Percentiles rank a stretch among this genome's conserved stretches.
These are phyloP conservation scores for Penicillium janthinellum DNA, from an alignment of 2,329 filamentous ascomycete species.

Conservation along the genomic window DNA sequence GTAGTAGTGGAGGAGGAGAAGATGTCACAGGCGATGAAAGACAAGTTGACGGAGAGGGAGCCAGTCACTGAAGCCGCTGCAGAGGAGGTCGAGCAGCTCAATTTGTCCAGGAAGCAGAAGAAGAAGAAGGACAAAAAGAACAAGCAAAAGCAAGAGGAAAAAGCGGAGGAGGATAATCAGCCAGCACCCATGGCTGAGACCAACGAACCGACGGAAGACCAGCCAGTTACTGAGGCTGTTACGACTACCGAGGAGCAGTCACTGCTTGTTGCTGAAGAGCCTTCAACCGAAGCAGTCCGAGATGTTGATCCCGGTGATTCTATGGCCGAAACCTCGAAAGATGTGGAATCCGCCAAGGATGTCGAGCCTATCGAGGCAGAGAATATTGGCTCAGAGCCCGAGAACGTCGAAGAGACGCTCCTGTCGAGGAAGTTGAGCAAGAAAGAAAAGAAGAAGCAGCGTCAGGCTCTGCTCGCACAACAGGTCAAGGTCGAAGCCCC, in stretches of 20 bases:
- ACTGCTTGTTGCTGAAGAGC: constrained; percentile 4
- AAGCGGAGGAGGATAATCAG: constrained; percentile 14
- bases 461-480: constrained; percentile 20
- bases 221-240: constrained; percentile 9
- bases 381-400: constrained; percentile 1
- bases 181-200: constrained; percentile 4
- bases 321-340: constrained; percentile 2
- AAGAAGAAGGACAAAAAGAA: constrained; percentile 30
- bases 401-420: constrained; percentile 7
- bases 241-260: neutral
- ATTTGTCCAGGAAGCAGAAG: constrained; percentile 24
- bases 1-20: neutral
- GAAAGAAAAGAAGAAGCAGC: constrained; percentile 33
- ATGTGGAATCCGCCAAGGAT: constrained; percentile 1
- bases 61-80: constrained; percentile 8
- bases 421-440: constrained; percentile 28
- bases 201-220: neutral
- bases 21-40: constrained; percentile 8
- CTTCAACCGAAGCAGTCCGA: neutral
- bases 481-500: constrained; percentile 1
- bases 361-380: constrained; percentile 6
- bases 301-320: neutral
- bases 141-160: constrained; percentile 17
- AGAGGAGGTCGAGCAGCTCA: constrained; percentile 13
- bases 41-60: constrained; percentile 3